phyloP scores from a whole-genome alignment of 2,329 filamentous ascomycete species.

The Fusarium secorum region DNA sequence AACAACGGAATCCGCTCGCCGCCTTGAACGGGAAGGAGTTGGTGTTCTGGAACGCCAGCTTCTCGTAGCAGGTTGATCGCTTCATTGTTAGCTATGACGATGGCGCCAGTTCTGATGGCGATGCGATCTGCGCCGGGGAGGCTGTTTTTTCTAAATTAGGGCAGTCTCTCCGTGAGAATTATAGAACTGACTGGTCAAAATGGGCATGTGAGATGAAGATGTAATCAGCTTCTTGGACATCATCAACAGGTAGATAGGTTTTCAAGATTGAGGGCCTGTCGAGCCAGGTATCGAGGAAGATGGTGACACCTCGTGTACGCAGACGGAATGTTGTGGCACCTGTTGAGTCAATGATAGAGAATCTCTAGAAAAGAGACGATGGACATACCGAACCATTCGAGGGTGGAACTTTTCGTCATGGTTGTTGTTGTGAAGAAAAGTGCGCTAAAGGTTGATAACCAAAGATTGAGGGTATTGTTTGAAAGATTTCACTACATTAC shows the following conservation, averaged over 20 bases:
- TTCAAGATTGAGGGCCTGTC: not conserved
- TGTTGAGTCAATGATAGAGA: fast-evolving
- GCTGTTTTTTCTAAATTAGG: no score
- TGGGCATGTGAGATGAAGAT: not conserved
- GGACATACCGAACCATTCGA: not conserved
- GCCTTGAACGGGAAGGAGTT: not conserved
- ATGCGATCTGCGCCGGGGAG: conserved; percentile 1
- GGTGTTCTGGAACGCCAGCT: not conserved
- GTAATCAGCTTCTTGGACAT: not conserved
- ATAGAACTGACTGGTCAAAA: conserved; percentile 1
- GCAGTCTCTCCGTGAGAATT: no score
- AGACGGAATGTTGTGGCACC: not conserved
- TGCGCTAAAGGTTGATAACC: fast-evolving
- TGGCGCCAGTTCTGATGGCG: not conserved
- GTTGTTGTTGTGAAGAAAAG: fast-evolving
- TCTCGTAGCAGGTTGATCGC: not conserved
- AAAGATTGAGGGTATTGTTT: fast-evolving
- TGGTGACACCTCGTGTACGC: not conserved
- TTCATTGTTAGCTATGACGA: not conserved
- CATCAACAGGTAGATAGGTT: not conserved
- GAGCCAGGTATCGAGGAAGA: not conserved
- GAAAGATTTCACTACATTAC: not conserved
- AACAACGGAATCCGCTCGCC: not conserved
- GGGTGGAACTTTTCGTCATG: not conserved
- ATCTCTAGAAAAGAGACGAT: fast-evolving